phyloP scores from a whole-genome alignment of 495 filamentous ascomycete genomes.

The Immersiella caudata region DNA sequence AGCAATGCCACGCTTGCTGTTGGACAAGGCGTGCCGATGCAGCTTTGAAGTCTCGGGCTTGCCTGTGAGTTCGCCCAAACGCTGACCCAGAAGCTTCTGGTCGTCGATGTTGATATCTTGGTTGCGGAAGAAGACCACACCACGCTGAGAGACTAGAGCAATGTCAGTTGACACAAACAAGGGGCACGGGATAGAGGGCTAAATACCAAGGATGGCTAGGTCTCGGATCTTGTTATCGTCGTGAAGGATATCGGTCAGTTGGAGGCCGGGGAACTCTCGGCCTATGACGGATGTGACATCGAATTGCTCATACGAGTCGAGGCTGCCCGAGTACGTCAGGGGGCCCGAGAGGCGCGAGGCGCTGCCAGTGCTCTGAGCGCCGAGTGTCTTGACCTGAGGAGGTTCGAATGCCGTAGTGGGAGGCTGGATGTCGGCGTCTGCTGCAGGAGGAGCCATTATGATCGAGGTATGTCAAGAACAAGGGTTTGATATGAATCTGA shows the following conservation, averaged over 20 bases:
- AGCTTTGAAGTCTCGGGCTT: slow-evolving; percentile 65
- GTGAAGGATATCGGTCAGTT: slow-evolving; percentile 65
- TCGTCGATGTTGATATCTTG: slow-evolving; percentile 65
- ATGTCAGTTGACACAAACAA: slow-evolving; percentile 11
- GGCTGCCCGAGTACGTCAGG: slow-evolving; percentile 69
- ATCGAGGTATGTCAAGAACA: not conserved
- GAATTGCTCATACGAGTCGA: slow-evolving; percentile 63
- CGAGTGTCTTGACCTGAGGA: slow-evolving; percentile 60
- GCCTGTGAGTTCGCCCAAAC: slow-evolving; percentile 69
- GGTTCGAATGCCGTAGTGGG: slow-evolving; percentile 58
- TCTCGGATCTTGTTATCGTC: slow-evolving; percentile 68
- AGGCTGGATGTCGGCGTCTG: slow-evolving; percentile 38
- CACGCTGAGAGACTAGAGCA: slow-evolving; percentile 65
- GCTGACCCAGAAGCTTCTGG: slow-evolving; percentile 64
- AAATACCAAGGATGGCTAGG: slow-evolving; percentile 65
- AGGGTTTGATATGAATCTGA: not conserved
- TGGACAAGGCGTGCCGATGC: slow-evolving; percentile 58
- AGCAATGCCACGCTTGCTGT: slow-evolving; percentile 54
- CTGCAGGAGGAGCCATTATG: slow-evolving; percentile 40
- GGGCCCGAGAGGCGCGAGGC: slow-evolving; percentile 80
- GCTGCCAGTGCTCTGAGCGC: slow-evolving; percentile 47
- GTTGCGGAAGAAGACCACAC: slow-evolving; percentile 74
- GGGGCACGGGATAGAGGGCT: not conserved
- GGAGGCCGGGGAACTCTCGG: slow-evolving; percentile 62
- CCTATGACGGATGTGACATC: slow-evolving; percentile 71